These are phyloP conservation scores for Rosa chinensis DNA, from an alignment of 306 rosid species.

Conservation along the genomic window DNA sequence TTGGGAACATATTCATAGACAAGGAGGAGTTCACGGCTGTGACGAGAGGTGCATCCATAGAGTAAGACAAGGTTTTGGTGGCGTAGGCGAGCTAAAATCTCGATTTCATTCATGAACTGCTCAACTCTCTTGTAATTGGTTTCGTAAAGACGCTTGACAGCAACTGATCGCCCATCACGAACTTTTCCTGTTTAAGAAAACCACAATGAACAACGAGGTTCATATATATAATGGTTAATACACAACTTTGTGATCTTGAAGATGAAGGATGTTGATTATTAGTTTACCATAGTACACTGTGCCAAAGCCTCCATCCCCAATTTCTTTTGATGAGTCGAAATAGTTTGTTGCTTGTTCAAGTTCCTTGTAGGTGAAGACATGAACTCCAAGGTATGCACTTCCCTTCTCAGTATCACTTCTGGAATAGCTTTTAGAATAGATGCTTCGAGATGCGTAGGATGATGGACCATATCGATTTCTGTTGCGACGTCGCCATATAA, in stretches of 20 bases:
- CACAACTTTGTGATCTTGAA: background rate
- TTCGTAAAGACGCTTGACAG: slow-evolving; percentile 81
- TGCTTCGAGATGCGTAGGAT: slow-evolving; percentile 31
- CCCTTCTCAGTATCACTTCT: slow-evolving; percentile 49
- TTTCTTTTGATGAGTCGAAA: slow-evolving; percentile 58
- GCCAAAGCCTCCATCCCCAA: slow-evolving; percentile 92
- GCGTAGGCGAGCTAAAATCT: slow-evolving; percentile 49
- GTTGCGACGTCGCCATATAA: slow-evolving; percentile 17
- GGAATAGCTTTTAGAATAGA: slow-evolving; percentile 38
- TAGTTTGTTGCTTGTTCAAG: slow-evolving; percentile 67
- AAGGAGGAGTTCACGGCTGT: slow-evolving; percentile 76
- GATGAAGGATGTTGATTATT: background rate
- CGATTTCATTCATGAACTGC: slow-evolving; percentile 79
- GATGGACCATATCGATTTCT: slow-evolving; percentile 33
- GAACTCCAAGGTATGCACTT: slow-evolving; percentile 44
- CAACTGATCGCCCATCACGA: slow-evolving; percentile 67
- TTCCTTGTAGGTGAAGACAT: slow-evolving; percentile 54
- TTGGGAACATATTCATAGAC: slow-evolving; percentile 80
- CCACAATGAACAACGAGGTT: background rate
- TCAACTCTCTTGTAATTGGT: slow-evolving; percentile 73
- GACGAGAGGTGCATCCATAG: slow-evolving; percentile 85
- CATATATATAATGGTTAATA: background rate
- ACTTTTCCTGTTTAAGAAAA: slow-evolving; percentile 51
- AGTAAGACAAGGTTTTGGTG: slow-evolving; percentile 75
- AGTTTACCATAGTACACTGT: slow-evolving; percentile 72